Base-by-base conservation (phyloP, 441 rosid species). In the Metrosideros polymorpha region DNA sequence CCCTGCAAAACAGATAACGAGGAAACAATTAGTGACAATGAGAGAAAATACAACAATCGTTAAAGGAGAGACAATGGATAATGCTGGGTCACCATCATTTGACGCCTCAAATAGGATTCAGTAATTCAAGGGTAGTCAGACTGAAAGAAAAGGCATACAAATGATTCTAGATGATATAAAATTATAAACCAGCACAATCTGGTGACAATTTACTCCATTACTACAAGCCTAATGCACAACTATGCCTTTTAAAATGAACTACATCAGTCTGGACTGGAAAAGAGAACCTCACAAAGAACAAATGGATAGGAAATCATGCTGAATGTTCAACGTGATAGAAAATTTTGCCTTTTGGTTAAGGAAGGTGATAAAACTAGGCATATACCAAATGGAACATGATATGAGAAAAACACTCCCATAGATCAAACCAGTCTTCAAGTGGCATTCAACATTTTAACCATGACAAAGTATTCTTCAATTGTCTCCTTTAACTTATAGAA, bases 1-100 rank as follows among this genome's bases (percentile, higher is more conserved):
- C 97, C 90, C 99, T 97, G 92, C 55, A 49, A 55, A 86, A 66
- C 45, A 76, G n/a, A 35, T 6, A 52, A 86, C 22, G 45, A 83
- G 82, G 86, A 84, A 45, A 30, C 30, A 82, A 75, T 75, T 42
- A 84, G 77, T 86, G 42, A 53, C 86, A 39, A 82, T 12, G 66
- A 52, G 77, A 66, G 45, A 9, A 66, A 22, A 35, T 35, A 66
- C 45, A 35, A 19, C 45, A 66, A 66, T 9, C 4, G 6, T 66
- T 39, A 66, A 35, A 35, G 27, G 6, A 35, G 45, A 66, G 45
- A 66, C 7, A 19, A 66, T 35, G 77, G 45, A 35, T 66, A 19
- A 19, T 66, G 77, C 77, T 63, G 76, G 43, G 24, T 63, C 76
- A 63, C 76, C 25, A 32, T 63, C 76, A 63, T 19, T 63, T 5